phyloP scores from a whole-genome alignment of 257 asterid genomes.

The Dorcoceras hygrometricum region DNA sequence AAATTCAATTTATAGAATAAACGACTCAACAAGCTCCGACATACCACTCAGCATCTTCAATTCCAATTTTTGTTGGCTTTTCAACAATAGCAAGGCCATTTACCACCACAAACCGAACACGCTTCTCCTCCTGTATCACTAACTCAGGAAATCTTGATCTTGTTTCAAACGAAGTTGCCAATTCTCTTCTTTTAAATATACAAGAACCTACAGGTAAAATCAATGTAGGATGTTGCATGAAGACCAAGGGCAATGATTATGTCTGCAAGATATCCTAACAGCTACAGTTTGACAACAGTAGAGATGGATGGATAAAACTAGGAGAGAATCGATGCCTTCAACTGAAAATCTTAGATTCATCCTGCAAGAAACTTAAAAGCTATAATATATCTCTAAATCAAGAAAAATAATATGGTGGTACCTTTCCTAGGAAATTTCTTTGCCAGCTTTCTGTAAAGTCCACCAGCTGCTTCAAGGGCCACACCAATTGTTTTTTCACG shows the following conservation, averaged over 20 bases:
- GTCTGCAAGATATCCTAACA: constrained; percentile 1
- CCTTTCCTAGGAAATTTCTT: constrained; percentile 92
- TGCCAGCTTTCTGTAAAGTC: constrained; percentile 89
- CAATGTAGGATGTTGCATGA: constrained; percentile 19
- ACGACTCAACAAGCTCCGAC: constrained; percentile 25
- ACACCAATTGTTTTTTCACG: constrained; percentile 91
- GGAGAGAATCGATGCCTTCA: not conserved
- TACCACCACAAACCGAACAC: constrained; percentile 96
- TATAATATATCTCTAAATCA: constrained; percentile 9
- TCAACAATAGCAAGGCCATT: constrained; percentile 86
- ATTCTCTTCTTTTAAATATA: constrained; percentile 78
- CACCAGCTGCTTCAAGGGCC: constrained; percentile 99
- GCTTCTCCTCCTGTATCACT: constrained; percentile 96
- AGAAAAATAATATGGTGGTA: constrained; percentile 25
- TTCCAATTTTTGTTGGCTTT: constrained; percentile 65
- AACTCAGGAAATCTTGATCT: constrained; percentile 94
- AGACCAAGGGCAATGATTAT: constrained; percentile 10
- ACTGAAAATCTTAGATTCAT: constrained; percentile 11
- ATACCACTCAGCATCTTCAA: constrained; percentile 88
- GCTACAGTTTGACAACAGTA: not conserved
- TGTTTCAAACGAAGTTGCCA: constrained; percentile 94
- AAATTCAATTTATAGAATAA: constrained; percentile 13
- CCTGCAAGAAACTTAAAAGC: constrained; percentile 14
- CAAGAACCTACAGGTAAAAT: constrained; percentile 54
- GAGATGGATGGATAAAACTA: constrained; percentile 3